Evolutionary conservation across 2,329 filamentous ascomycete genomes (phyloP), one percentile per base, ranked within the genome.

Genomic region (Periconia digitata): DNA sequence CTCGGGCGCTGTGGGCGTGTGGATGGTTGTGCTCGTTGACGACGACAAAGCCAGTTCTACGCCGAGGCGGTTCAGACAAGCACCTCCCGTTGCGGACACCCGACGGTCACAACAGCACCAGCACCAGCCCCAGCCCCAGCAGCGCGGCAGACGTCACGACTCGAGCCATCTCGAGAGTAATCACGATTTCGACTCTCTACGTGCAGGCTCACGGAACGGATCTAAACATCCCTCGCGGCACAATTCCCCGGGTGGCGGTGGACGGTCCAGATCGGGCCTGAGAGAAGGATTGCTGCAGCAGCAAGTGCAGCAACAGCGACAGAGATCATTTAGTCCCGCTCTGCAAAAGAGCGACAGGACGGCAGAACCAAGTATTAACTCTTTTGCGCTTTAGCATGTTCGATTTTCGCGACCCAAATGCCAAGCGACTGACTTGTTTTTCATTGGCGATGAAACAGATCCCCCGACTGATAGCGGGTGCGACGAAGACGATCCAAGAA

Each of bases 11-110:
- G 82, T 91, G 0, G 88, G 88, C 15, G 86, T 90, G 0, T 91
- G 87, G 87, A 88, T 91, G 85, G 77, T 90, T 6, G 79, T 90
- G 0, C 76, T 91, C 13, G 82, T 89, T 3, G 85, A 90, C 53
- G 84, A 69, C 44, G 66, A 70, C n/a, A 67, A 67, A 17, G 44
- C 55, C 13, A 13, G 43, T 1, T 4, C n/a, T 4, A 45, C 47
- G 6, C 54, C 46, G 18, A 59, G 66, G 20, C 46, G 63, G 8
- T 70, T 70, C 49, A 57, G 66, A 15, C 56, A 57, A 20, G 66
- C 67, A 17, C 67, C 67, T 2, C 67, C 67, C 3, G 57, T 71
- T 6, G 38, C 64, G 1, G 58, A 43, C 15, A 60, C 68, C 18
- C 50, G 68, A n/a, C 24, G 12, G 24, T 12, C 6, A 27, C 24